Evolutionary conservation across 208 protist species (phyloP), one percentile per base, ranked within the genome.

Genomic region (Angomonas ambiguus): DNA sequence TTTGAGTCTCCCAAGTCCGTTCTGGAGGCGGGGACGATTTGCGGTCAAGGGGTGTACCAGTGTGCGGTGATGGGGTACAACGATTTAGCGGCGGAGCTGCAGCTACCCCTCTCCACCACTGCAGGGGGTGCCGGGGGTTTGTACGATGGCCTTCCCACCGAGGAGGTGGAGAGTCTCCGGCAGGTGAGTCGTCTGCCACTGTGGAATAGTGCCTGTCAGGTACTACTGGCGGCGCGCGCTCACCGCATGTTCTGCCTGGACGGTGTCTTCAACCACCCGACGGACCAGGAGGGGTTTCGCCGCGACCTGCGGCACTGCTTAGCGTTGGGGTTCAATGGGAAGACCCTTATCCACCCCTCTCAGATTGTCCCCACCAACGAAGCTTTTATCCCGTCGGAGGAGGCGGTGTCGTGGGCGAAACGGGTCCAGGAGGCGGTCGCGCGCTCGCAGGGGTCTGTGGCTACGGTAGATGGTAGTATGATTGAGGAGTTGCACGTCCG

Each of bases 261-360:
- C 55, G 87, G 71, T 5, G 74, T 87, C 60, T 93, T 87, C 75
- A 87, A 83, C 66, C 77, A 94, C 70, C 77, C 79, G 1, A 81
- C 83, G 10, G 86, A 92, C 70, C 74, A 63, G 11, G 65, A n/a
- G 5, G 85, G 87, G 51, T 92, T 96, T 65, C 65, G 58, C 30
- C 76, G 69, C 34, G 76, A 83, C 49, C 51, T 91, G 13, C 77
- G 57, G 27, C 69, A 69, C 60, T 81, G 76, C 53, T 75, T 77
- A 25, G 69, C 71, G 10, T 63, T 96, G n/a, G 91, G 91, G 0
- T 88, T 94, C 58, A 76, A 94, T 51, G 91, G 91, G 33, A 89
- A 88, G 62, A 79, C 86, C 16, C 64, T 93, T 1, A 83, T 91
- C 53, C 86, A 91, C 60, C 79, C 84, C 11, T 57, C 65, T 16